Percentiles rank a stretch among this genome's conserved stretches.
phyloP scores from a whole-genome alignment of 495 filamentous ascomycete genomes.

The Xanthoparmelia taractica region DNA sequence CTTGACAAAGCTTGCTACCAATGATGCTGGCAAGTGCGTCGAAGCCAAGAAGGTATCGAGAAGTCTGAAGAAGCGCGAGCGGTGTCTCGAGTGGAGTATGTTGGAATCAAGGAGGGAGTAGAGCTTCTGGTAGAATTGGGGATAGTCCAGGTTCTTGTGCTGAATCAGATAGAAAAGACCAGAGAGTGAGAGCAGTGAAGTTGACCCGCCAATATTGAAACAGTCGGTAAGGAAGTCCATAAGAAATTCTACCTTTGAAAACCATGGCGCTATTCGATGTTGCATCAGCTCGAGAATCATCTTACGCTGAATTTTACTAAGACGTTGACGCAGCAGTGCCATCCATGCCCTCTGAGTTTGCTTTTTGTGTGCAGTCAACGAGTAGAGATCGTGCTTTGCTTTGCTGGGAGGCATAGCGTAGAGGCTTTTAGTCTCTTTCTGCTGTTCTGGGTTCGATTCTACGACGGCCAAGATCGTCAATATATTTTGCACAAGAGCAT shows the following conservation, averaged over 20 bases:
- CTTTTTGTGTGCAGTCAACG: constrained; percentile 39
- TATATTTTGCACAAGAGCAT: constrained; percentile 42
- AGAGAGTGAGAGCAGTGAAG: constrained; percentile 78
- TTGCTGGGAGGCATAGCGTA: constrained; percentile 51
- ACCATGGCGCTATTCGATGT: constrained; percentile 75
- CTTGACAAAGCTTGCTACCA: constrained; percentile 96
- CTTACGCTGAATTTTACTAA: constrained; percentile 70
- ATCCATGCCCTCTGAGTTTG: constrained; percentile 79
- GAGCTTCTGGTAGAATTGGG: constrained; percentile 84
- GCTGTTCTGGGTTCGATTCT: constrained; percentile 53
- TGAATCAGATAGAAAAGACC: constrained; percentile 94
- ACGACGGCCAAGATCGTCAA: constrained; percentile 59
- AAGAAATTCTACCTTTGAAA: constrained; percentile 74
- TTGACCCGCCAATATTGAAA: constrained; percentile 77
- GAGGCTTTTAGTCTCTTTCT: constrained; percentile 59
- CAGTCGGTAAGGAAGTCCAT: constrained; percentile 96
- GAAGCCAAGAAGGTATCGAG: constrained; percentile 89
- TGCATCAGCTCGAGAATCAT: constrained; percentile 64
- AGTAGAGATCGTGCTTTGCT: constrained; percentile 51
- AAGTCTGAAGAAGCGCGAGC: constrained; percentile 86
- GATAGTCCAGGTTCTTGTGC: constrained; percentile 91
- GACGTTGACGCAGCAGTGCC: constrained; percentile 55
- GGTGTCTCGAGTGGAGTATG: constrained; percentile 85
- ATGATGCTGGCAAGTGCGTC: constrained; percentile 79
- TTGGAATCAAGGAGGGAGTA: constrained; percentile 83